Percentiles rank a stretch among this genome's conserved stretches.
phyloP scores from a whole-genome alignment of 768 basidiomycete species.

The Tulasnella calospora region DNA sequence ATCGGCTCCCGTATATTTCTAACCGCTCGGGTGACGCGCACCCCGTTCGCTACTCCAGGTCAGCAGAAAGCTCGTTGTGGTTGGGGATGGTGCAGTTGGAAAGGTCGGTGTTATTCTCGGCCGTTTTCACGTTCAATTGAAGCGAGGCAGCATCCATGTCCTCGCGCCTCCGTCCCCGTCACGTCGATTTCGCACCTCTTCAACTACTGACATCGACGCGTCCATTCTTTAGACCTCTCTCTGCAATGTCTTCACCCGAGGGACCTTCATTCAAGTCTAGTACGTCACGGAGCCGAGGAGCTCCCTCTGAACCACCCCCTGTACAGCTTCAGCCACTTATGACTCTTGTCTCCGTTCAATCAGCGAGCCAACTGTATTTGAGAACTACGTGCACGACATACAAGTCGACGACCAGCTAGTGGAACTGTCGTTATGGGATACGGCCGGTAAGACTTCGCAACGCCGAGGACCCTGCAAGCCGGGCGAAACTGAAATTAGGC shows the following conservation, averaged over 20 bases:
- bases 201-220: slow-evolving; percentile 40
- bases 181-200: slow-evolving; percentile 29
- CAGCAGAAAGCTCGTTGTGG: slow-evolving; percentile 74
- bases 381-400: slow-evolving; percentile 92
- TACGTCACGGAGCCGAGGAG: slow-evolving; percentile 40
- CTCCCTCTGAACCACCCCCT: neutral
- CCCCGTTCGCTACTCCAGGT: slow-evolving; percentile 35
- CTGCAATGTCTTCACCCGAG: slow-evolving; percentile 81
- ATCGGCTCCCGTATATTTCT: neutral
- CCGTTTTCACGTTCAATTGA: slow-evolving; percentile 39
- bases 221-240: slow-evolving; percentile 59
- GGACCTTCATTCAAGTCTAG: slow-evolving; percentile 95
- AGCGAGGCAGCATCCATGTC: slow-evolving; percentile 18
- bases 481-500: slow-evolving; percentile 23
- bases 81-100: slow-evolving; percentile 94
- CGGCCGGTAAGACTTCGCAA: slow-evolving; percentile 62
- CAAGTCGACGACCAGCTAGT: slow-evolving; percentile 80
- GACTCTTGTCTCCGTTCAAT: neutral
- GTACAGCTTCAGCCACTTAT: slow-evolving; percentile 10
- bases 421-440: slow-evolving; percentile 95
- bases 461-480: neutral
- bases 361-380: slow-evolving; percentile 92
- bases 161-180: slow-evolving; percentile 26
- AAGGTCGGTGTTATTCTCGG: slow-evolving; percentile 31
- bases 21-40: neutral